Conservation (phyloP, 306 rosid species). For the Delonix regia region DNA sequence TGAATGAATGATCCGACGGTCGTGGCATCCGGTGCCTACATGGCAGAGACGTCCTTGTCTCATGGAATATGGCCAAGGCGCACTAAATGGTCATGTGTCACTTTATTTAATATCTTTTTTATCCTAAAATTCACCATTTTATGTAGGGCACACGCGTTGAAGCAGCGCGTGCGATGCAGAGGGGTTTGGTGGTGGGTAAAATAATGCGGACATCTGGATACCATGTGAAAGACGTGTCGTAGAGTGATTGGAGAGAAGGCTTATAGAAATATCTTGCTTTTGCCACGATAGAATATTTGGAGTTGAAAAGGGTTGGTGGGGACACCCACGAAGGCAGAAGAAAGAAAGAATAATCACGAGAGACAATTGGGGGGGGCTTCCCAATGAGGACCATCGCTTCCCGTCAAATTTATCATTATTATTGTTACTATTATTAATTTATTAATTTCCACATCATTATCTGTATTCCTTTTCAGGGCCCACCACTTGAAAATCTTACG, state of each 20-base stretch:
- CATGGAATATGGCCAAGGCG: slow-evolving; percentile 39
- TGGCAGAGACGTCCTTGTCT: slow-evolving; percentile 54
- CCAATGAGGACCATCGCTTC: neutral
- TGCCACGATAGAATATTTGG: neutral
- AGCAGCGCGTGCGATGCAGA: too few species aligned
- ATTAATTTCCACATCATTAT: neutral
- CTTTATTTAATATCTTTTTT: slow-evolving; percentile 35
- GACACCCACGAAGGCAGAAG: neutral
- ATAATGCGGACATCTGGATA: too few species aligned
- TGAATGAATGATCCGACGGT: slow-evolving; percentile 31
- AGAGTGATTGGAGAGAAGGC: neutral
- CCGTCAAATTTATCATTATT: neutral
- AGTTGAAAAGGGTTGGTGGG: neutral
- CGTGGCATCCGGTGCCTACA: slow-evolving; percentile 38
- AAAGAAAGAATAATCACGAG: neutral
- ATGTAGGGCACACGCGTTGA: too few species aligned
- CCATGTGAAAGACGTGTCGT: neutral
- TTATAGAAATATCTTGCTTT: neutral
- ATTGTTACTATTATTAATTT: too few species aligned
- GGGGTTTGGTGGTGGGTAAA: too few species aligned
- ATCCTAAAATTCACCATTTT: neutral
- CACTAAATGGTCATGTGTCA: slow-evolving; percentile 22
- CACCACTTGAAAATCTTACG: neutral
- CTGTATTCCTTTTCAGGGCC: neutral
- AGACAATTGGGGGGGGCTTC: neutral